Percentiles rank a stretch among this genome's conserved stretches.
Conservation (phyloP, 1,139 yeast species). For the Candida neerlandica region DNA sequence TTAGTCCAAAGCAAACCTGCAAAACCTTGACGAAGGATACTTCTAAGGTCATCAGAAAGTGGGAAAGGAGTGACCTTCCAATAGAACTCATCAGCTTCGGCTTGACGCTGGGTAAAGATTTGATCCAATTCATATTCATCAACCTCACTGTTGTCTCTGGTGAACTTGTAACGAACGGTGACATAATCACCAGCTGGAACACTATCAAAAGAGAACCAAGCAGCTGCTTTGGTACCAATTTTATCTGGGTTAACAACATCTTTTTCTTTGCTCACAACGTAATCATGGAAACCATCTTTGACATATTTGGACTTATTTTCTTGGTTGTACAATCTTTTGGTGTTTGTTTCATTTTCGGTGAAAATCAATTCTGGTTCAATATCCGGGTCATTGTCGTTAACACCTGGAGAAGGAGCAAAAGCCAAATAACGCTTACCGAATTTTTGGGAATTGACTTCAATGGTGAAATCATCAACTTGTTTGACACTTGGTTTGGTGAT, state of each 20-base stretch:
- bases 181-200: conserved; percentile 91
- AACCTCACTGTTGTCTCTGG: conserved; percentile 51
- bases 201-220: conserved; percentile 78
- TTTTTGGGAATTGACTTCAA: conserved; percentile 68
- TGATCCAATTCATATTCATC: conserved; percentile 81
- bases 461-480: conserved; percentile 45
- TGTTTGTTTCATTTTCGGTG: conserved; percentile 90
- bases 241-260: conserved; percentile 55
- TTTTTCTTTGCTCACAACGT: conserved; percentile 61
- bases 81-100: conserved; percentile 93
- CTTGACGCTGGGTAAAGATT: conserved; percentile 72
- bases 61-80: conserved; percentile 91
- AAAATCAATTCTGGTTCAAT: conserved; percentile 77
- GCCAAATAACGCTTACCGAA: conserved; percentile 72
- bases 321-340: conserved; percentile 63
- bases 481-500: conserved; percentile 54
- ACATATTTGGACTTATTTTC: conserved; percentile 60
- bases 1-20: conserved; percentile 95
- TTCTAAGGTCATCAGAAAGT: conserved; percentile 77
- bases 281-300: conserved; percentile 92
- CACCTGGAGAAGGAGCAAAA: conserved; percentile 91
- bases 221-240: conserved; percentile 64
- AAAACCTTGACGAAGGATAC: conserved; percentile 91
- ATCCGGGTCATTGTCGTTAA: conserved; percentile 57
- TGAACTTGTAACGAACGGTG: conserved; percentile 78